phyloP scores from a whole-genome alignment of 371 early-diverging fungal species.

The Mucor irregularis region DNA sequence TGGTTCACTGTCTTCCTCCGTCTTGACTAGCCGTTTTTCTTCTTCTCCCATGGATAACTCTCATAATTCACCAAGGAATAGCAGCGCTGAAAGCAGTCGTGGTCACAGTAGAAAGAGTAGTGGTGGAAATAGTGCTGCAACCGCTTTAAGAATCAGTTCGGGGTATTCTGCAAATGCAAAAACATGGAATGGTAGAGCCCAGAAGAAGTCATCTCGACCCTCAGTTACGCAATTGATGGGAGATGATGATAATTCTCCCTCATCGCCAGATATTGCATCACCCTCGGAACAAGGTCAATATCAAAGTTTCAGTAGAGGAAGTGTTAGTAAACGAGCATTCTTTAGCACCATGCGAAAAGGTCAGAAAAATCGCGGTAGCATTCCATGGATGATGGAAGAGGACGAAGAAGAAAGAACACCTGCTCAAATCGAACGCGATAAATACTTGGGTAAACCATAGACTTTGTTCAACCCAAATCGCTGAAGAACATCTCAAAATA shows the following conservation, averaged over 20 bases:
- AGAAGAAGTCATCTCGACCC: not conserved
- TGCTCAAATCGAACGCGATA: slow-evolving; percentile 34
- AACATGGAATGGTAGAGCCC: slow-evolving; percentile 22
- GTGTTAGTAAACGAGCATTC: slow-evolving; percentile 9
- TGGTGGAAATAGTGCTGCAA: slow-evolving; percentile 18
- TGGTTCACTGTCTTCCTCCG: not conserved
- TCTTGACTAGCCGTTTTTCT: slow-evolving; percentile 3
- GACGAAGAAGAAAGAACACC: slow-evolving; percentile 15
- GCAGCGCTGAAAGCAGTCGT: slow-evolving; percentile 6
- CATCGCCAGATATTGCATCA: not conserved
- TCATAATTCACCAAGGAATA: slow-evolving; percentile 2
- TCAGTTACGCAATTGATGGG: slow-evolving; percentile 6
- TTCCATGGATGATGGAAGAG: slow-evolving; percentile 21
- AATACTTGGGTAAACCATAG: slow-evolving; percentile 24
- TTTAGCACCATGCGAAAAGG: slow-evolving; percentile 29
- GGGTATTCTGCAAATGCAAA: slow-evolving; percentile 11
- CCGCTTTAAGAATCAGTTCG: slow-evolving; percentile 15
- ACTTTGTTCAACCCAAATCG: too few species aligned
- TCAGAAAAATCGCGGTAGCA: slow-evolving; percentile 17
- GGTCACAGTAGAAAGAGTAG: slow-evolving; percentile 24
- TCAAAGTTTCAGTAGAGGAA: not conserved
- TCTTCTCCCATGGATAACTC: not conserved
- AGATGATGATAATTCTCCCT: not conserved
- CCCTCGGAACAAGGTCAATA: not conserved
- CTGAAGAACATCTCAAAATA: too few species aligned